Percentiles rank a stretch among this genome's conserved stretches.
phyloP scores from a whole-genome alignment of 106 monocot species.

The Amphibolis antarctica region DNA sequence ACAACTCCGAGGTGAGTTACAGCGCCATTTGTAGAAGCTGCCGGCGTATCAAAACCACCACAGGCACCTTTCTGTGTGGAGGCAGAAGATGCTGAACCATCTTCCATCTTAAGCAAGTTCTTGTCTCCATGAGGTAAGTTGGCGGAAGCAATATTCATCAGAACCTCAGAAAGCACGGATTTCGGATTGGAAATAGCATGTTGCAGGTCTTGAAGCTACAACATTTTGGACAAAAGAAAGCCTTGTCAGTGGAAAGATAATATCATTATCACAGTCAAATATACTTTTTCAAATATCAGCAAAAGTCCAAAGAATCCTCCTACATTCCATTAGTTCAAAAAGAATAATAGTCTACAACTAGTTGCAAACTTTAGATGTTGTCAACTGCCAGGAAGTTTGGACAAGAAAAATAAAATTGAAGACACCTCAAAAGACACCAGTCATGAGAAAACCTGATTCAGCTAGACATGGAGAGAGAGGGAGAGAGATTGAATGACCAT shows the following conservation, averaged over 20 bases:
- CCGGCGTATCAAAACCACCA: slow-evolving; percentile 49
- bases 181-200: slow-evolving; percentile 42
- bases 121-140: slow-evolving; percentile 15
- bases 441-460: too few species aligned
- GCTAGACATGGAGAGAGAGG: too few species aligned
- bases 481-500: too few species aligned
- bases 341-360: too few species aligned
- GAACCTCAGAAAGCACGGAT: slow-evolving; percentile 34
- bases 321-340: too few species aligned
- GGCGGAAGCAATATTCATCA: slow-evolving; percentile 41
- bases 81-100: slow-evolving; percentile 16
- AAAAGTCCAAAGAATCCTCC: too few species aligned
- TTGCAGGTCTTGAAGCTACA: slow-evolving; percentile 90
- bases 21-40: slow-evolving; percentile 31
- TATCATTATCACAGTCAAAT: not conserved
- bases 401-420: too few species aligned
- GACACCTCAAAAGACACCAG: too few species aligned
- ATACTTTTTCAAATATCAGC: too few species aligned
- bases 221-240: not conserved
- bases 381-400: too few species aligned
- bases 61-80: slow-evolving; percentile 43
- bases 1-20: slow-evolving; percentile 87
- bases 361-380: too few species aligned
- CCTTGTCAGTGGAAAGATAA: not conserved
- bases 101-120: not conserved